Percentiles rank a stretch among this genome's conserved stretches.
phyloP scores from a whole-genome alignment of 441 rosid species.

The Syzygium malaccense region DNA sequence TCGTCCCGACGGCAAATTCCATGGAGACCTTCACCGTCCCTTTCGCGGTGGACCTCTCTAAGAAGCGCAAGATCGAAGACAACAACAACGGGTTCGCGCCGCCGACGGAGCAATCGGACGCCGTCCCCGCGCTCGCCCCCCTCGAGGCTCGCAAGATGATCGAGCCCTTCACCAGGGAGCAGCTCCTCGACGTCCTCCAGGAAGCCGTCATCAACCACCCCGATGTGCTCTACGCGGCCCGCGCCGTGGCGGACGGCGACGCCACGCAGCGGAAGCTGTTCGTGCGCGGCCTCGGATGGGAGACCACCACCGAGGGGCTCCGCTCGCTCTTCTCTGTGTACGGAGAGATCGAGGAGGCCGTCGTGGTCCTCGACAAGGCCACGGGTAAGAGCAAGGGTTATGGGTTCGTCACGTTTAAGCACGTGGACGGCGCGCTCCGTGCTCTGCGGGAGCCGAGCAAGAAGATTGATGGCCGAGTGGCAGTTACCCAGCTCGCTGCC shows the following conservation, averaged over 20 bases:
- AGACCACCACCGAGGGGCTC: conserved; percentile 72
- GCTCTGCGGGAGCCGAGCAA: conserved; percentile 86
- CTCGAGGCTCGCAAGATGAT: conserved; percentile 63
- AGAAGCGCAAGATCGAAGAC: conserved; percentile 82
- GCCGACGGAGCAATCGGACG: not conserved
- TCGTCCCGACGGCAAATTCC: not conserved
- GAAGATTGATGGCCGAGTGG: conserved; percentile 83
- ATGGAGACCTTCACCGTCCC: not conserved
- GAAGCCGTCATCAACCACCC: conserved; percentile 47
- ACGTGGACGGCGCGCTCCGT: conserved; percentile 72
- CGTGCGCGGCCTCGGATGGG: conserved; percentile 85
- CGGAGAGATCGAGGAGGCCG: conserved; percentile 85
- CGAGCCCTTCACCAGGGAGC: conserved; percentile 62
- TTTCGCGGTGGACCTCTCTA: conserved; percentile 45
- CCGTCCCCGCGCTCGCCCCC: conserved; percentile 27
- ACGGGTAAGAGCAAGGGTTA: conserved; percentile 88
- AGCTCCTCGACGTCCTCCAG: conserved; percentile 74
- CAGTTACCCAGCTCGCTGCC: conserved; percentile 84
- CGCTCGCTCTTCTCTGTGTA: conserved; percentile 53
- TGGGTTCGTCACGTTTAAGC: conserved; percentile 75
- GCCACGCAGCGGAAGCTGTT: conserved; percentile 78
- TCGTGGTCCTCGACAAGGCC: conserved; percentile 74
- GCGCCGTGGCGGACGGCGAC: conserved; percentile 63
- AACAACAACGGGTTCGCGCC: conserved; percentile 46
- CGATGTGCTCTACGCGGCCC: conserved; percentile 54